Conservation (phyloP, 345 rosid species). For the Alliaria petiolata region DNA sequence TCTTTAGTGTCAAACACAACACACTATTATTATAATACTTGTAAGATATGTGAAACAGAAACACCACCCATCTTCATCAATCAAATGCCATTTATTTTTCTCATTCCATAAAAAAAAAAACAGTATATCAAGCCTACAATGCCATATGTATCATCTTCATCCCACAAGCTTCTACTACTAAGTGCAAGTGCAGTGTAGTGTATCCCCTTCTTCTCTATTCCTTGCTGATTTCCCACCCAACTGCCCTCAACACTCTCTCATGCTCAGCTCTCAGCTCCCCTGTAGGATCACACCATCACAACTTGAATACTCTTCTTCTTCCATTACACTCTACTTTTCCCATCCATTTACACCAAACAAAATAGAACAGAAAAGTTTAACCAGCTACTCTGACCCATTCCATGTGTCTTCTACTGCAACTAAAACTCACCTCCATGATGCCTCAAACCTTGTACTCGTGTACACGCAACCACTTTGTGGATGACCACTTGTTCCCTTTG, state of each 20-base stretch:
- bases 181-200: no score
- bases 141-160: not conserved
- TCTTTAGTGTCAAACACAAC: not conserved
- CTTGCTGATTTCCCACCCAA: not conserved
- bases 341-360: not conserved
- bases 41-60: not conserved
- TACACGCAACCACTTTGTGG: constrained; percentile 92
- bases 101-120: not conserved
- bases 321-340: not conserved
- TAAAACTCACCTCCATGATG: constrained; percentile 8
- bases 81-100: not conserved
- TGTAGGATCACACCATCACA: not conserved
- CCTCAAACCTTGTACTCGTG: constrained; percentile 60
- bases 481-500: constrained; percentile 94
- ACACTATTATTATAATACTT: not conserved
- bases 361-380: not conserved
- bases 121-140: not conserved
- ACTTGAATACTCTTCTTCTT: not conserved
- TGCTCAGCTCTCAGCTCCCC: not conserved
- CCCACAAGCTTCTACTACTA: not conserved
- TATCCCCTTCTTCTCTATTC: not conserved
- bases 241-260: not conserved
- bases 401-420: not conserved
- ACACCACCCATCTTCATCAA: constrained; percentile 14
- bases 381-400: not conserved